Evolutionary conservation across 768 basidiomycete genomes (phyloP), one percentile per base, ranked within the genome.

Genomic region (Tephrocybe sp.): DNA sequence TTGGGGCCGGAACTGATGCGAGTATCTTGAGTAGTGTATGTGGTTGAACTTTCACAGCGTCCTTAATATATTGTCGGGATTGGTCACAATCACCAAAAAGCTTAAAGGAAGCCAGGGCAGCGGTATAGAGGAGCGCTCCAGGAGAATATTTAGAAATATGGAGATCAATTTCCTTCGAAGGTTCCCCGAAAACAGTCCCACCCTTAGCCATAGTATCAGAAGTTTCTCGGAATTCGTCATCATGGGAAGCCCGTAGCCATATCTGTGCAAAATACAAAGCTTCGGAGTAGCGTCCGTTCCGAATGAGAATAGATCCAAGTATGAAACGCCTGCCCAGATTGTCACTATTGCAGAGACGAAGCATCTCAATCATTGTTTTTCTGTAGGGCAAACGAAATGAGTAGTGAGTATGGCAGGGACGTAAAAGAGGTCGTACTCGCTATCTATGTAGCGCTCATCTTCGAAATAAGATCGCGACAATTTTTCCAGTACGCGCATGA

Each of bases 401-500:
- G 6, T 29, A 11, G 11, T 29, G 6, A 29, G 27, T 11, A 29
- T 5, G 5, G 27, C 27, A 29, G 11, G 6, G 5, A 29, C 11
- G 27, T 29, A 5, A 29, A 29, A 11, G 11, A 29, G 27, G 27
- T 5, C 27, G 27, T 29, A 43, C 42, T 43, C 42, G 42, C 25
- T 29, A 8, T 43, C 42, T 29, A 2, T 29, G 15, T 66, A 74
- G 13, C 64, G 54, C 30, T 60, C 54, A 11, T 57, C 60, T 39
- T 71, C 68, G 47, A 69, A 65, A 36, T 68, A 65, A 3, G 69
- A 24, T 0, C 69, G 61, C 0, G 70, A 69, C 8, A 69, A 61
- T 1, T 70, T 68, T 45, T 69, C 67, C 7, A 75, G 58, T 7
- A 75, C 62, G 8, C 74, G 71, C 70, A 76, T 75, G 55, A 76